Percentiles rank a stretch among this genome's conserved stretches.
Conservation (phyloP, 768 basidiomycete species). For the Lentinula sp. region DNA sequence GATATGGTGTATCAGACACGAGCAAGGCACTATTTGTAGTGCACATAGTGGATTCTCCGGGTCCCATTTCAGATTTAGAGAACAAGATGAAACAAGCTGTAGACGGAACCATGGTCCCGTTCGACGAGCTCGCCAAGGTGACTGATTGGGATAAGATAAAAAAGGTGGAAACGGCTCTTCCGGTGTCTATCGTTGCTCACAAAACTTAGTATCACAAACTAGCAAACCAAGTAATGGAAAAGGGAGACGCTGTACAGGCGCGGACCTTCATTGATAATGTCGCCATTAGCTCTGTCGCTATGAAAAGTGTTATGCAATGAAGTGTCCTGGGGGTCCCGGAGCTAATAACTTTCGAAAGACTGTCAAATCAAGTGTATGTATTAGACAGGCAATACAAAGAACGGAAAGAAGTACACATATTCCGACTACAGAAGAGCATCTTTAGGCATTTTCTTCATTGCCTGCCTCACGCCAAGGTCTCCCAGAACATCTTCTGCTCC, state of each 20-base stretch:
- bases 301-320: conserved; percentile 41
- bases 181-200: not conserved
- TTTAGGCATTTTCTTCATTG: conserved; percentile 40
- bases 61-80: conserved; percentile 31
- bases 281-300: conserved; percentile 53
- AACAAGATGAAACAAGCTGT: conserved; percentile 53
- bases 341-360: too few species aligned
- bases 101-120: conserved; percentile 44
- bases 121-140: conserved; percentile 35
- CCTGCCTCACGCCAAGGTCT: conserved; percentile 47
- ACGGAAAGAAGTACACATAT: not conserved
- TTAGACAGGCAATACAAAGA: not conserved
- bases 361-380: conserved; percentile 21
- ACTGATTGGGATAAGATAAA: conserved; percentile 73
- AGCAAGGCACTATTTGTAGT: conserved; percentile 69
- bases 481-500: conserved; percentile 64
- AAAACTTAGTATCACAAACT: conserved; percentile 46
- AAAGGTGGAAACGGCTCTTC: conserved; percentile 45
- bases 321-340: not conserved
- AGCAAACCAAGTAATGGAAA: conserved; percentile 31
- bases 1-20: conserved; percentile 75
- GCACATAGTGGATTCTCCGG: conserved; percentile 42
- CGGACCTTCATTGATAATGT: conserved; percentile 38
- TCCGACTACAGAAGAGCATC: conserved; percentile 27
- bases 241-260: conserved; percentile 17